Base-by-base conservation (phyloP, 2,329 filamentous ascomycete genomes). In the Ascochyta koolunga region DNA sequence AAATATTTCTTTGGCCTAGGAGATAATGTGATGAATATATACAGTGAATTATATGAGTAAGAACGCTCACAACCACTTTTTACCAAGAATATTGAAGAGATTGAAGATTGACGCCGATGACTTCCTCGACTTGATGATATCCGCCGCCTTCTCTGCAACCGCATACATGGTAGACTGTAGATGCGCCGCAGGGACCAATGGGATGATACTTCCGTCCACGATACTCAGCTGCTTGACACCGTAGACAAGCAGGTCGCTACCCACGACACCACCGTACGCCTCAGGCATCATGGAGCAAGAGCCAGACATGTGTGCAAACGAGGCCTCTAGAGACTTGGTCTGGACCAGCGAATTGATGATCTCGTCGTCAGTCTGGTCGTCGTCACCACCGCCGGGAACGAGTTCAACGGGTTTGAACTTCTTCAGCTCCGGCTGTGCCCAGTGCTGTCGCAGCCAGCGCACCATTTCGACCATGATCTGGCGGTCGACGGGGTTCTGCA, bases 401-500 rank as follows among this genome's bases (percentile, higher is more conserved):
- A 59, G 50, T 48, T 78, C 77, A 0, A 72, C 54, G 0, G 76
- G 67, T 1, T 54, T 58, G 21, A 76, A 67, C 18, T 64, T 60
- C 3, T 60, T 50, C 37, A 79, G 69, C 6, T 70, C 61, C 2
- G 65, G 59, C 1, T 62, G 62, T 11, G 65, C 62, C 63, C 70
- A 72, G 52, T 74, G 74, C 19, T 58, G 47, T 5, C 76, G 65
- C 21, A 73, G 74, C 58, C 65, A 74, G 16, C 72, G 63, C 1
- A 77, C 57, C 42, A 73, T 68, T 31, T 71, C 70, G 0, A 69
- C 62, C 0, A 77, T 42, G 22, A 77, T 62, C n/a, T 64, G 59
- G 5, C 64, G 56, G 49, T 79, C 77, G 10, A 73, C 54, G 0
- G 74, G 74, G 52, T 77, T 74, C 25, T 68, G 60, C 18, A 65